These are phyloP conservation scores for Petunia axillaris DNA, from an alignment of 257 asterid species.

Conservation along the genomic window DNA sequence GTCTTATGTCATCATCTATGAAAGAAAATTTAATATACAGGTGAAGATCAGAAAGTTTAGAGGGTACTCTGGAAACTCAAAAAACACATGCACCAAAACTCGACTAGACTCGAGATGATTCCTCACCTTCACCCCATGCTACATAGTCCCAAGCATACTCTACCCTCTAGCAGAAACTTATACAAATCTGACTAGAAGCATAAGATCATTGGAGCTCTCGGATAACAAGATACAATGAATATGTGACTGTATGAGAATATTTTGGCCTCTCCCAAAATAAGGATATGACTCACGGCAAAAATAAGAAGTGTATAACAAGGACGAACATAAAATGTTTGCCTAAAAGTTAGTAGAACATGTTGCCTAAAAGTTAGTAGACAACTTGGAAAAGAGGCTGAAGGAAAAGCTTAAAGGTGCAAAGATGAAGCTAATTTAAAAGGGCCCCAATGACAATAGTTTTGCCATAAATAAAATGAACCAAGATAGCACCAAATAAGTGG, in stretches of 20 bases:
- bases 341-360: neutral
- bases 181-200: constrained; percentile 16
- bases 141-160: constrained; percentile 2
- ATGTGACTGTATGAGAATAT: neutral
- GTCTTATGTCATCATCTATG: constrained; percentile 20
- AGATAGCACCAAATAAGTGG: neutral
- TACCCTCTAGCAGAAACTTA: constrained; percentile 17
- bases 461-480: neutral
- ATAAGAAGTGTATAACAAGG: neutral
- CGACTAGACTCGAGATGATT: constrained; percentile 9
- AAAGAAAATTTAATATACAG: constrained; percentile 1
- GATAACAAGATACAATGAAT: neutral
- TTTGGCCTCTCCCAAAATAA: neutral
- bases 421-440: constrained; percentile 4
- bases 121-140: neutral
- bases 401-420: neutral
- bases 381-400: neutral
- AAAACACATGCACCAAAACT: constrained; percentile 4
- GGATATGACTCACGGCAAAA: neutral
- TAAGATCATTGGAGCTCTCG: neutral
- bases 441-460: constrained; percentile 3
- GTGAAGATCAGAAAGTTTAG: constrained; percentile 2
- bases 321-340: neutral
- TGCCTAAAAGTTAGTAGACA: neutral
- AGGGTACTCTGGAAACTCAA: constrained; percentile 22